Evolutionary conservation across 768 basidiomycete species (phyloP).

Genomic region (Omphalotus guepiniiformis): DNA sequence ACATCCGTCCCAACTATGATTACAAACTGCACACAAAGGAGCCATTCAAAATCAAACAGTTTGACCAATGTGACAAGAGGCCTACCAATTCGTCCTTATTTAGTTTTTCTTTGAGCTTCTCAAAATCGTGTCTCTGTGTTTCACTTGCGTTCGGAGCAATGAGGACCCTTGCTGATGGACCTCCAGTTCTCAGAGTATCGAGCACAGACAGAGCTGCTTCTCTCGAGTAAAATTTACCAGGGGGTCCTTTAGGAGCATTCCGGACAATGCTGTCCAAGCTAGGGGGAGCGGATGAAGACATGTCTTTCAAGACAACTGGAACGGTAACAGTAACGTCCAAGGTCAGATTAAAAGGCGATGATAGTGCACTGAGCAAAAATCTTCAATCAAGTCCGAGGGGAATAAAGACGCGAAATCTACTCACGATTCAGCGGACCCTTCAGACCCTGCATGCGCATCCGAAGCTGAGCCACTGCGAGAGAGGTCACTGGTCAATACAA

Average conservation of each 20-base stretch:
- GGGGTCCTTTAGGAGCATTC: conserved; percentile 34
- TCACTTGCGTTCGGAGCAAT: conserved; percentile 35
- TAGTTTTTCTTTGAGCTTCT: conserved; percentile 46
- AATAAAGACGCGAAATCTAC: background rate
- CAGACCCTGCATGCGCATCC: no score
- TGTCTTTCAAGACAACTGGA: conserved; percentile 44
- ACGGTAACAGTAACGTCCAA: conserved; percentile 48
- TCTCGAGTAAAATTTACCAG: conserved; percentile 59
- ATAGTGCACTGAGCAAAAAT: conserved; percentile 19
- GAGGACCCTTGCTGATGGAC: conserved; percentile 44
- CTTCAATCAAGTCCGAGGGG: background rate
- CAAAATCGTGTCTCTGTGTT: conserved; percentile 43
- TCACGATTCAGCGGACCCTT: background rate
- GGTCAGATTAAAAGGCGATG: conserved; percentile 40
- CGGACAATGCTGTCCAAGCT: conserved; percentile 34
- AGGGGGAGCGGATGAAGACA: conserved; percentile 25
- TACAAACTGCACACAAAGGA: conserved; percentile 44
- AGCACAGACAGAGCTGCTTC: conserved; percentile 46
- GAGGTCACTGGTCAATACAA: conserved; percentile 9
- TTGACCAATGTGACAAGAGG: conserved; percentile 2
- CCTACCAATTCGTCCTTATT: conserved; percentile 51
- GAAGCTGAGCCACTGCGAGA: conserved; percentile 35
- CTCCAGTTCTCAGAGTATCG: conserved; percentile 47
- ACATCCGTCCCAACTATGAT: conserved; percentile 46
- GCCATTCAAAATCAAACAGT: background rate